phyloP scores from a whole-genome alignment of 2,329 filamentous ascomycete species.

The Monascus ruber region DNA sequence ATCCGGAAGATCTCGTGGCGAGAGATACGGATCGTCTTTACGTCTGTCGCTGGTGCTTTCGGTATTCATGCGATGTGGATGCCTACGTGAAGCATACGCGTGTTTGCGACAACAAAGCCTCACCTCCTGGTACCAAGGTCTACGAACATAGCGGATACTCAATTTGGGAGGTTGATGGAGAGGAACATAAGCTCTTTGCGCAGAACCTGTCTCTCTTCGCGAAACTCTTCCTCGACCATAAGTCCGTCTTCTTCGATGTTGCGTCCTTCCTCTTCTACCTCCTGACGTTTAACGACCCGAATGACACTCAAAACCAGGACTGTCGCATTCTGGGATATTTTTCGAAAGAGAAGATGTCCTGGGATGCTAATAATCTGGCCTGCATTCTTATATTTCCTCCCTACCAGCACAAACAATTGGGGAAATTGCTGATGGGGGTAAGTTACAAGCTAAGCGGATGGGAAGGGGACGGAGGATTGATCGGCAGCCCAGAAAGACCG shows the following conservation, averaged over 20 bases:
- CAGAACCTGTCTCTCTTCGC: slow-evolving; percentile 94
- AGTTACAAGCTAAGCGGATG: slow-evolving; percentile 84
- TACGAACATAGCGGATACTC: slow-evolving; percentile 73
- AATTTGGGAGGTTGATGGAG: slow-evolving; percentile 88
- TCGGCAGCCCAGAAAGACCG: slow-evolving; percentile 90
- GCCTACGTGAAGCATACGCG: slow-evolving; percentile 28
- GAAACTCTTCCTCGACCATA: slow-evolving; percentile 95
- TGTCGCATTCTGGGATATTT: slow-evolving; percentile 84
- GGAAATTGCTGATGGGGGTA: slow-evolving; percentile 78
- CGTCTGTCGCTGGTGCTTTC: slow-evolving; percentile 89
- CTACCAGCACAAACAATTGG: slow-evolving; percentile 83
- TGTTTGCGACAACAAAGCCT: slow-evolving; percentile 43
- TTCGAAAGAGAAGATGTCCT: slow-evolving; percentile 96
- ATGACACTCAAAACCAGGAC: slow-evolving; percentile 18
- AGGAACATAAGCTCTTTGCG: slow-evolving; percentile 76
- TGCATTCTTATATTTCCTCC: slow-evolving; percentile 95
- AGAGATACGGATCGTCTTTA: slow-evolving; percentile 53
- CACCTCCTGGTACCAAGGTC: slow-evolving; percentile 58
- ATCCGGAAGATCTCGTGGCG: slow-evolving; percentile 55
- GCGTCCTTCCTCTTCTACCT: slow-evolving; percentile 90
- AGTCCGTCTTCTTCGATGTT: slow-evolving; percentile 96
- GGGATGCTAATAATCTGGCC: slow-evolving; percentile 96
- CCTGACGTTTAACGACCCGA: slow-evolving; percentile 59
- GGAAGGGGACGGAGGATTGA: slow-evolving; percentile 52
- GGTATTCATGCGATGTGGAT: slow-evolving; percentile 53